Conservation (phyloP, 2,329 filamentous ascomycete genomes). For the Colletotrichum tofieldiae region DNA sequence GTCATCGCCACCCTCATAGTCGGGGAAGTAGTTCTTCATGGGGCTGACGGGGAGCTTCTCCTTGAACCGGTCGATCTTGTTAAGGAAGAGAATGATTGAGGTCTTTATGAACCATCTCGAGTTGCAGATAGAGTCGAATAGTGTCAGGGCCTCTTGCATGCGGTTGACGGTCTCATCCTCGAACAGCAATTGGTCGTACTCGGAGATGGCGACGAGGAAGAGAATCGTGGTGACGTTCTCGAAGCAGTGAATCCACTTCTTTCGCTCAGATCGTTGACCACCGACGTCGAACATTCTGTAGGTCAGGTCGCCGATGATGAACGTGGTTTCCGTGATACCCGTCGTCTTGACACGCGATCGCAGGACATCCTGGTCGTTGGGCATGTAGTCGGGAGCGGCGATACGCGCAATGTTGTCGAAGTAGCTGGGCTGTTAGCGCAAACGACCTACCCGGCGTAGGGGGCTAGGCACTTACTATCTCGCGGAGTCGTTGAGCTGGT, state of each 20-base stretch:
- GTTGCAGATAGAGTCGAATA: conserved; percentile 91
- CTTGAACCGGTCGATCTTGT: conserved; percentile 93
- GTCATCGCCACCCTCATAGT: conserved; percentile 95
- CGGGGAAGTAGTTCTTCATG: conserved; percentile 92
- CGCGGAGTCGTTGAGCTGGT: conserved; percentile 96
- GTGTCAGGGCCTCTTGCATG: conserved; percentile 90
- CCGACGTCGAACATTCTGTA: conserved; percentile 99
- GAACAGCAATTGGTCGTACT: conserved; percentile 96
- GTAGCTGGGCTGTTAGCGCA: conserved; percentile 72
- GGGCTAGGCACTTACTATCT: conserved; percentile 82
- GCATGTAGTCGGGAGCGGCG: conserved; percentile 91
- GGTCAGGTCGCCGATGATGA: conserved; percentile 94
- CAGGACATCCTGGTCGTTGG: conserved; percentile 95
- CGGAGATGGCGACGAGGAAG: conserved; percentile 96
- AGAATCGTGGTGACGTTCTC: conserved; percentile 98
- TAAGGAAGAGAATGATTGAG: conserved; percentile 89
- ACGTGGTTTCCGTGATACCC: conserved; percentile 96
- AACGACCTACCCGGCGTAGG: conserved; percentile 51
- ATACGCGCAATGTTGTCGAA: conserved; percentile 96
- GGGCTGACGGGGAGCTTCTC: conserved; percentile 86
- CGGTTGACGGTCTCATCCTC: conserved; percentile 97
- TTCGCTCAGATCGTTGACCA: conserved; percentile 94
- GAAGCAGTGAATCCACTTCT: conserved; percentile 99
- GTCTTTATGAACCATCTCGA: conserved; percentile 93
- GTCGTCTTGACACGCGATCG: conserved; percentile 98